Conservation (phyloP, 495 filamentous ascomycete genomes). For the Penicillium fimorum region DNA sequence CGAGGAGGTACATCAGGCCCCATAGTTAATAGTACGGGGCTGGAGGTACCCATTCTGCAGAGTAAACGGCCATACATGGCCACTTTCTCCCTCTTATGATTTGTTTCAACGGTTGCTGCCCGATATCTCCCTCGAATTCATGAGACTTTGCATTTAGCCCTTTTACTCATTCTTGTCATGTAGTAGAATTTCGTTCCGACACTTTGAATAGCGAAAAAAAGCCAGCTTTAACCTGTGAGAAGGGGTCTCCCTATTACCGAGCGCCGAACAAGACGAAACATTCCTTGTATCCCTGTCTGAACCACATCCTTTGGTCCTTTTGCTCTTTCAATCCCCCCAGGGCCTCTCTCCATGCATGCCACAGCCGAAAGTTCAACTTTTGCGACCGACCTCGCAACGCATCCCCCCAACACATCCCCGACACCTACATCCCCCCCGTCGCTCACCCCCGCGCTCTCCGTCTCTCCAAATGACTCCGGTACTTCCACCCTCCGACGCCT, state of each 20-base stretch:
- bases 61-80: slow-evolving; percentile 15
- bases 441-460: slow-evolving; percentile 30
- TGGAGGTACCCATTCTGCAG: slow-evolving; percentile 23
- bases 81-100: slow-evolving; percentile 32
- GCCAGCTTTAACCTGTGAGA: slow-evolving; percentile 4
- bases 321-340: slow-evolving; percentile 20
- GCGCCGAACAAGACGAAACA: slow-evolving; percentile 27
- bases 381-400: slow-evolving; percentile 28
- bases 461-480: slow-evolving; percentile 37
- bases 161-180: slow-evolving; percentile 16
- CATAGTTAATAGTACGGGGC: slow-evolving; percentile 22
- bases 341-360: slow-evolving; percentile 44
- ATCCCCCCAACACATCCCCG: slow-evolving; percentile 31
- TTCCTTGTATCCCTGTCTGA: slow-evolving; percentile 35
- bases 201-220: slow-evolving; percentile 6
- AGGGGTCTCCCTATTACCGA: slow-evolving; percentile 8
- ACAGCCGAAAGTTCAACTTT: slow-evolving; percentile 36
- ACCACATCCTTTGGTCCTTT: slow-evolving; percentile 12
- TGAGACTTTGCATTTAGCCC: background rate
- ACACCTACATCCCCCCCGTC: slow-evolving; percentile 31
- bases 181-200: slow-evolving; percentile 14
- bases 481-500: slow-evolving; percentile 36
- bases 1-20: slow-evolving; percentile 25
- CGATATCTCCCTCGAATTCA: slow-evolving; percentile 15
- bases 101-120: slow-evolving; percentile 28